phyloP scores from a whole-genome alignment of 2,329 filamentous ascomycete genomes.

The Chlorencoelia australis region DNA sequence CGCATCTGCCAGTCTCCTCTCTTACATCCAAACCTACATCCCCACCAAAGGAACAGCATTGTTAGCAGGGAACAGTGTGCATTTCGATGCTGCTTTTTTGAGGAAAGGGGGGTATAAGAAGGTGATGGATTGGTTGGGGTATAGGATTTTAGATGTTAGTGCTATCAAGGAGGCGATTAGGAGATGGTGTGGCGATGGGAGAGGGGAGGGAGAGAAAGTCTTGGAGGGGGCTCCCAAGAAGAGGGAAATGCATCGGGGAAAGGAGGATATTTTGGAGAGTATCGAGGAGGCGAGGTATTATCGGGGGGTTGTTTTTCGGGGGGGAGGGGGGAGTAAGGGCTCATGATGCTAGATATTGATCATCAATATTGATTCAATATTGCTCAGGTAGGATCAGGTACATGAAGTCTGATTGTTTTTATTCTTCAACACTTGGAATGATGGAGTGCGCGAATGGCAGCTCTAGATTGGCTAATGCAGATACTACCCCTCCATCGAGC shows the following conservation, averaged over 20 bases:
- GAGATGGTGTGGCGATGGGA: slow-evolving; percentile 64
- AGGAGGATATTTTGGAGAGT: slow-evolving; percentile 87
- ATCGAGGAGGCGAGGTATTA: slow-evolving; percentile 88
- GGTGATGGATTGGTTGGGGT: slow-evolving; percentile 70
- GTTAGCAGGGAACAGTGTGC: slow-evolving; percentile 86
- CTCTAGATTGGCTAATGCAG: too few species aligned
- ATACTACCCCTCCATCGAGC: too few species aligned
- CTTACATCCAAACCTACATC: slow-evolving; percentile 66
- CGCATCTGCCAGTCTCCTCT: slow-evolving; percentile 62
- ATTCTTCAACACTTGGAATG: too few species aligned
- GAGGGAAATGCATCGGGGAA: slow-evolving; percentile 68
- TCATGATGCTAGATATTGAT: too few species aligned
- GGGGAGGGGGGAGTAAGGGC: too few species aligned
- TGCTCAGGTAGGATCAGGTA: too few species aligned
- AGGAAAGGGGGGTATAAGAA: slow-evolving; percentile 60
- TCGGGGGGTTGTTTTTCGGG: slow-evolving; percentile 54
- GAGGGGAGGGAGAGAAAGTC: slow-evolving; percentile 63
- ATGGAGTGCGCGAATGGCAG: too few species aligned
- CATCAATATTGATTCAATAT: too few species aligned
- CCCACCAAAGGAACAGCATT: slow-evolving; percentile 58
- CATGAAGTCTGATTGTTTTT: too few species aligned
- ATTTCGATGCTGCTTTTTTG: slow-evolving; percentile 80
- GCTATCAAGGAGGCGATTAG: slow-evolving; percentile 81
- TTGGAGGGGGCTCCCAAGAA: slow-evolving; percentile 59
- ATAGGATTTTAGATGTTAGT: slow-evolving; percentile 88